These are phyloP conservation scores for Clarireedia homoeocarpa DNA, from an alignment of 2,329 filamentous ascomycete genomes.

Conservation along the genomic window DNA sequence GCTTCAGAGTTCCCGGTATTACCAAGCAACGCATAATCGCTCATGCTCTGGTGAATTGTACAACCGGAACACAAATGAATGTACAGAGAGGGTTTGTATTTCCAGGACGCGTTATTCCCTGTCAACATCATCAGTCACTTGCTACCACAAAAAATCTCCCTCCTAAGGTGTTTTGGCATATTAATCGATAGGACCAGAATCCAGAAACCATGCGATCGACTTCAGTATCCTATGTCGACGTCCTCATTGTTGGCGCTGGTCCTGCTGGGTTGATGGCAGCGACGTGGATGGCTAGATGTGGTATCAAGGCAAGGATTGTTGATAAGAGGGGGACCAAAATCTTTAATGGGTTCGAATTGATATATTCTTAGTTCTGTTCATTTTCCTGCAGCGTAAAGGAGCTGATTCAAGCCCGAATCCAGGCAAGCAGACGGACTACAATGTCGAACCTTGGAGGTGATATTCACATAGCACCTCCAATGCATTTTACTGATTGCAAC, in stretches of 20 bases:
- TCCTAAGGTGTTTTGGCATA: no score
- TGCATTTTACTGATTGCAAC: slow-evolving; percentile 37
- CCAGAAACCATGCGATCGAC: not conserved
- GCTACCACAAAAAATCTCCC: no score
- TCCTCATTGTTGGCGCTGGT: slow-evolving; percentile 43
- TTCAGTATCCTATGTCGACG: slow-evolving; percentile 30
- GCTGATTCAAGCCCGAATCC: no score
- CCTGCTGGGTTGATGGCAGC: slow-evolving; percentile 42
- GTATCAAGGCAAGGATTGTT: slow-evolving; percentile 41
- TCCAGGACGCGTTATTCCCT: no score
- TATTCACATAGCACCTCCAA: slow-evolving; percentile 41
- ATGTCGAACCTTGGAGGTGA: slow-evolving; percentile 52
- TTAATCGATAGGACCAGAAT: not conserved
- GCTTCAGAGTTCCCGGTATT: no score
- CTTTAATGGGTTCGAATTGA: slow-evolving; percentile 15
- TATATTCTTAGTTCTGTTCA: no score
- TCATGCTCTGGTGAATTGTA: no score
- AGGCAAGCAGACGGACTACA: slow-evolving; percentile 59
- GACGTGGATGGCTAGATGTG: slow-evolving; percentile 41
- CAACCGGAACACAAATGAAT: no score
- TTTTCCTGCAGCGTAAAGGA: no score
- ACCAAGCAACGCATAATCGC: no score
- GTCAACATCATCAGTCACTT: no score
- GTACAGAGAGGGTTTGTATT: no score
- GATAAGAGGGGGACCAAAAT: slow-evolving; percentile 35